Base-by-base conservation (phyloP, 2,329 filamentous ascomycete species). In the Talaromyces sp. region DNA sequence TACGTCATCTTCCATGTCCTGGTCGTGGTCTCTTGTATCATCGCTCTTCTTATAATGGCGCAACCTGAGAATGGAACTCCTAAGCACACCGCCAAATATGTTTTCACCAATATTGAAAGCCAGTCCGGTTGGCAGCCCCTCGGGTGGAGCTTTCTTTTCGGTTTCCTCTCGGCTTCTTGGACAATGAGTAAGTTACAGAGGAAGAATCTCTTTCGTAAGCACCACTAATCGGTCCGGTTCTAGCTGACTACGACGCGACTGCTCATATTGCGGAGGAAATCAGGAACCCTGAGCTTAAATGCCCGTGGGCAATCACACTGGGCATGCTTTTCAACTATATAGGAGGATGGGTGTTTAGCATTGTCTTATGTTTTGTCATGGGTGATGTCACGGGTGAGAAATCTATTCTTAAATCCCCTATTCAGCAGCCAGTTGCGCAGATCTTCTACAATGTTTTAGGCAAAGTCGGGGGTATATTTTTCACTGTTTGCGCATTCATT, bases 361-460 rank as follows among this genome's bases (percentile, higher is more conserved):
- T 85, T 14, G 80, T 81, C 0, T 73, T 84, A 38, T 75, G 83
- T 13, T 86, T 85, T 64, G 82, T 79, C 26, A 72, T 85, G 19
- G 77, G 77, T 2, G 76, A 85, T 58, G 70, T 82, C 10, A 74
- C 79, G 6, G 68, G 67, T 0, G 6, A 38, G 8, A 17, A 38
- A 4, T 38, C 35, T 2, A 75, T 80, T 0, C 68, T 82, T 2
- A 68, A 69, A 0, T 78, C 77, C 0, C 74, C 75, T 0, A 83
- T 82, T 0, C 78, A 78, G 1, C 84, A 82, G 57, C 84, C 85
- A 0, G 85, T 85, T 63, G 85, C 87, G 65, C 77, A 84, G 57
- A 78, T 86, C 26, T 86, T 86, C 62, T 77, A 76, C 63, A 78
- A 83, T 32, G 79, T 78, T 1, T 81, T 82, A 1, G 72, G 76